Percentiles rank a stretch among this genome's conserved stretches.
Conservation (phyloP, 1,284 basidiomycete genomes). For the Puccinia horiana region DNA sequence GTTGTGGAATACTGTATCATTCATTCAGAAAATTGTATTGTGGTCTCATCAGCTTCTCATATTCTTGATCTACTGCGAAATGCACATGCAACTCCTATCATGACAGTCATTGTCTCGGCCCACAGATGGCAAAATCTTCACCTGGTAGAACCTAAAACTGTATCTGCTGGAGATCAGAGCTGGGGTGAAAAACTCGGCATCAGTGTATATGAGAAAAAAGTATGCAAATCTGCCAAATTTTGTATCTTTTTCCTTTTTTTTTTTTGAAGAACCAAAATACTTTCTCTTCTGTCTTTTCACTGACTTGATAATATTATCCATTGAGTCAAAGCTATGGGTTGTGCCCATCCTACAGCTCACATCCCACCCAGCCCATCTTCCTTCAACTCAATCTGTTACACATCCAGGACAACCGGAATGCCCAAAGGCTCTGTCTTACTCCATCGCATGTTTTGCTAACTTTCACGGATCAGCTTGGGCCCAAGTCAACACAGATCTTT, state of each 20-base stretch:
- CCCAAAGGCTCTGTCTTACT: slow-evolving; percentile 73
- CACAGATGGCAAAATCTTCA: slow-evolving; percentile 63
- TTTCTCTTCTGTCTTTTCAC: slow-evolving; percentile 51
- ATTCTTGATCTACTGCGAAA: slow-evolving; percentile 74
- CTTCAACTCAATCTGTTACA: slow-evolving; percentile 81
- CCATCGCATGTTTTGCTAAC: slow-evolving; percentile 74
- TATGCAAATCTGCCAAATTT: too few relatives aligned
- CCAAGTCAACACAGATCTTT: slow-evolving; percentile 68
- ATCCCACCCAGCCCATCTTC: slow-evolving; percentile 66
- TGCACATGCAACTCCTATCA: slow-evolving; percentile 66
- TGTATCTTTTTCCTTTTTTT: slow-evolving; percentile 52
- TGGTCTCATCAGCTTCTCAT: slow-evolving; percentile 75
- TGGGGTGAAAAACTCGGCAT: slow-evolving; percentile 73
- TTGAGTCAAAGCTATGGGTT: slow-evolving; percentile 53
- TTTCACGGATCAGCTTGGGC: slow-evolving; percentile 63
- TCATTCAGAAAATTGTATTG: slow-evolving; percentile 75
- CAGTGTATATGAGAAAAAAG: slow-evolving; percentile 71
- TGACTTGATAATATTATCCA: neutral
- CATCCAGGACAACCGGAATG: slow-evolving; percentile 68
- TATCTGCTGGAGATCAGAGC: slow-evolving; percentile 61
- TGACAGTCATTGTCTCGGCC: slow-evolving; percentile 79
- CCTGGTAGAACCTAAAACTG: slow-evolving; percentile 52
- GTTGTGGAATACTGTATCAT: slow-evolving; percentile 68
- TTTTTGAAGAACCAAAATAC: slow-evolving; percentile 49
- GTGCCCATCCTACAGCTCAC: slow-evolving; percentile 65